A percentile compares a stretch with the other conserved stretches of the same genome.
Conservation (phyloP, 345 rosid genomes). For the Citrus cavaleriei region DNA sequence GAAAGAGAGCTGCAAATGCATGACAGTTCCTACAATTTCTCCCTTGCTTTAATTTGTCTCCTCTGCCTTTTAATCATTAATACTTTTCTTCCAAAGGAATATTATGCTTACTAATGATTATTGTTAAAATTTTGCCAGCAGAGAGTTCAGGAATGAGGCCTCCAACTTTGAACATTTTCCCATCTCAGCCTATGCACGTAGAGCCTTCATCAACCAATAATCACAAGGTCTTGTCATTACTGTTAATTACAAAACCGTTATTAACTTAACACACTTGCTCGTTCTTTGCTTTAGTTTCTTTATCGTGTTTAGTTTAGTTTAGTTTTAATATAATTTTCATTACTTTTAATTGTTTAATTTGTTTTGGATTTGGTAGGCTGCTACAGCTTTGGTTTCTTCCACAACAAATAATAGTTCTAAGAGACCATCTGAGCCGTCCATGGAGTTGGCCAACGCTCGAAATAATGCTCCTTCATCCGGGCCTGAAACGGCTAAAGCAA, state of each 20-base stretch:
- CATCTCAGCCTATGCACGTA: conserved; percentile 94
- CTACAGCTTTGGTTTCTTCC: conserved; percentile 36
- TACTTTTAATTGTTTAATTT: conserved; percentile 4
- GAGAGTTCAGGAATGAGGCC: conserved; percentile 82
- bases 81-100: background rate
- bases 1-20: conserved; percentile 23
- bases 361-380: conserved; percentile 31
- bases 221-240: background rate
- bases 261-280: background rate
- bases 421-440: conserved; percentile 52
- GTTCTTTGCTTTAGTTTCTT: background rate
- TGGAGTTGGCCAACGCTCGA: conserved; percentile 47
- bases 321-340: background rate
- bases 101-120: conserved; percentile 3
- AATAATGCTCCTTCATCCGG: conserved; percentile 34
- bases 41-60: conserved; percentile 3
- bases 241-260: background rate
- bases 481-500: conserved; percentile 38
- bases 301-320: background rate
- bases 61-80: conserved; percentile 2
- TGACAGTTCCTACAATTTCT: conserved; percentile 17
- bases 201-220: conserved; percentile 47
- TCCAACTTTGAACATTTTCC: conserved; percentile 94
- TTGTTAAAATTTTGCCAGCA: conserved; percentile 32
- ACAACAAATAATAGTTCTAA: conserved; percentile 39